Percentiles rank a stretch among this genome's conserved stretches.
Conservation (phyloP, 2,329 filamentous ascomycete genomes). For the Pleochaeta shiraiana region DNA sequence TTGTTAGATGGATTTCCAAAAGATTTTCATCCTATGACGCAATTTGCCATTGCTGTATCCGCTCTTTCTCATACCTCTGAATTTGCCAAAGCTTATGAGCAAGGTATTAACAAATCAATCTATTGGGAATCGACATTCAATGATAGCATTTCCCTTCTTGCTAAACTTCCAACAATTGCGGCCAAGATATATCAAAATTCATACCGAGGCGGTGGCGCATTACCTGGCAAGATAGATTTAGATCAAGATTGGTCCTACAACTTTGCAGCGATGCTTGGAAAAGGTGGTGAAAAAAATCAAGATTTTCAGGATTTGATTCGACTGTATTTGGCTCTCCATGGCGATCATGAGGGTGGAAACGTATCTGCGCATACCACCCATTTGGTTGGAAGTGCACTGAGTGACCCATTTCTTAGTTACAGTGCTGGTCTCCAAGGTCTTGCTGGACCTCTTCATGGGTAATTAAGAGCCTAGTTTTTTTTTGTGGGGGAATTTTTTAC, state of each 20-base stretch:
- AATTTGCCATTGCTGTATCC: constrained; percentile 86
- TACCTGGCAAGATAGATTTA: constrained; percentile 55
- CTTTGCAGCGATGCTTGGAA: constrained; percentile 90
- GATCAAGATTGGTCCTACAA: constrained; percentile 97
- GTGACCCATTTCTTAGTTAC: constrained; percentile 90
- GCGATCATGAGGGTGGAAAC: constrained; percentile 95
- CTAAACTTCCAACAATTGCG: constrained; percentile 90
- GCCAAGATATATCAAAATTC: constrained; percentile 95
- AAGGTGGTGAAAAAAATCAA: constrained; percentile 68
- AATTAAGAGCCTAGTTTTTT: constrained; percentile 13
- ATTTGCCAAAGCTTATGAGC: constrained; percentile 84
- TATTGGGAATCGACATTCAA: constrained; percentile 99
- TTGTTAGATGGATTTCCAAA: constrained; percentile 79
- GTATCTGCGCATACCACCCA: constrained; percentile 93
- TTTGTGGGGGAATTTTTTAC: neutral
- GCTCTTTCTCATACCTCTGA: constrained; percentile 89
- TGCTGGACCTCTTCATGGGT: constrained; percentile 77
- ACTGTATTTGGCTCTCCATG: constrained; percentile 87
- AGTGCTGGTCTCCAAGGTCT: constrained; percentile 89
- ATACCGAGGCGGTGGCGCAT: constrained; percentile 53
- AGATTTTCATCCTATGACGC: constrained; percentile 94
- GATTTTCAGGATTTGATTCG: constrained; percentile 90
- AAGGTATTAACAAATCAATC: constrained; percentile 80
- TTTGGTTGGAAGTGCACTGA: constrained; percentile 81
- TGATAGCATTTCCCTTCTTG: constrained; percentile 79